Evolutionary conservation across 2,329 filamentous ascomycete genomes (phyloP).

Genomic region (Cladosporium sp.): DNA sequence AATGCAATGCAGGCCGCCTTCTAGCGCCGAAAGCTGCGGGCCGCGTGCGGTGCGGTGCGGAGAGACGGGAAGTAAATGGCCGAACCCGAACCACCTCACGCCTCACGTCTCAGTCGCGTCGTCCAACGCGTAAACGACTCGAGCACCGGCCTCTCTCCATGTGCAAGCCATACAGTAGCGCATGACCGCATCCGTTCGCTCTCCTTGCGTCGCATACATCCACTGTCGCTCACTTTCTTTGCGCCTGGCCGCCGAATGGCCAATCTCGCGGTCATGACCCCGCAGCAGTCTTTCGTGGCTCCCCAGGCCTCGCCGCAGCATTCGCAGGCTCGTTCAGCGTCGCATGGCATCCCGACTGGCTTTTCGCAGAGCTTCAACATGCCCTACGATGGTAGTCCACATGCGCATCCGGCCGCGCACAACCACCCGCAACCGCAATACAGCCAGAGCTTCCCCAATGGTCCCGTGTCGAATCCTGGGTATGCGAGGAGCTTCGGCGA

Average conservation of each 20-base stretch:
- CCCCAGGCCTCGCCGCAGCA: conserved; percentile 15
- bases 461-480: conserved; percentile 35
- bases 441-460: conserved; percentile 31
- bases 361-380: conserved; percentile 25
- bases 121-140: not conserved
- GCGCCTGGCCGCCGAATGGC: conserved; percentile 10
- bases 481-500: conserved; percentile 33
- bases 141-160: not conserved
- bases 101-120: conserved; percentile 3
- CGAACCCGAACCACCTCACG: no score
- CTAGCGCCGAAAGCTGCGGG: not conserved
- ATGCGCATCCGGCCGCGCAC: conserved; percentile 14
- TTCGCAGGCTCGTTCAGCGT: conserved; percentile 18
- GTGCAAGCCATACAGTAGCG: not conserved
- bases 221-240: not conserved
- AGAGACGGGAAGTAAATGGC: no score
- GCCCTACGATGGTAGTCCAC: conserved; percentile 24
- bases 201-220: conserved; percentile 11
- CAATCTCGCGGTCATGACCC: conserved; percentile 18
- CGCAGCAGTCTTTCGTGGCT: conserved; percentile 23
- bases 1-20: not conserved
- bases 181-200: not conserved
- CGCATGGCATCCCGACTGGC: conserved; percentile 8
- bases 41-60: no score
- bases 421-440: conserved; percentile 21